A percentile compares a stretch with the other conserved stretches of the same genome.
phyloP scores from a whole-genome alignment of 164 flowering plant genomes.

The Umbilicus rupestris region DNA sequence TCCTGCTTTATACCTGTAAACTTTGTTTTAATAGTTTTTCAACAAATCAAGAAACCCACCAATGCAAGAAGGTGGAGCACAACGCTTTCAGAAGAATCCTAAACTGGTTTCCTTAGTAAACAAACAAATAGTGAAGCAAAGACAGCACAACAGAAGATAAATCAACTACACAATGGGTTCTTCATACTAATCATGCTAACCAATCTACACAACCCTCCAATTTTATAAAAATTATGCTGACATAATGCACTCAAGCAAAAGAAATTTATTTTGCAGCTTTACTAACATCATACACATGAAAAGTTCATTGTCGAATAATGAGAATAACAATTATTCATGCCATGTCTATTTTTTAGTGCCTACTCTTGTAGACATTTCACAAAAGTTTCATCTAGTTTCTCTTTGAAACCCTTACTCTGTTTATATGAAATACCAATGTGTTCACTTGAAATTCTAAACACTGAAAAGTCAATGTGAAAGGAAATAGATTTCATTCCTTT shows the following conservation, averaged over 20 bases:
- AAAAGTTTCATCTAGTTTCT: background rate
- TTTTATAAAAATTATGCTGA: background rate
- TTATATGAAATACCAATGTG: background rate
- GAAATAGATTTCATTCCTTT: background rate
- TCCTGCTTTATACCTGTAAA: constrained; percentile 72
- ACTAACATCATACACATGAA: background rate
- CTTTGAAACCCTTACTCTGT: background rate
- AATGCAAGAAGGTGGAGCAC: background rate
- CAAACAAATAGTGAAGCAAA: background rate
- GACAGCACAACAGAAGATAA: background rate
- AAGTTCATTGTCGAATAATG: background rate
- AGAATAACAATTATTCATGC: background rate
- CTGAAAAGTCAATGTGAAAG: background rate
- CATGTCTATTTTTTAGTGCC: background rate
- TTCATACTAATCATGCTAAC: background rate
- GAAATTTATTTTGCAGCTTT: background rate
- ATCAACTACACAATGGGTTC: background rate
- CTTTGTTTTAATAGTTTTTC: background rate
- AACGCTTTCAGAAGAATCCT: background rate
- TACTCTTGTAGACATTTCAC: background rate
- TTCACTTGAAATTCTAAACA: background rate
- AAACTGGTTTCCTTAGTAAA: background rate
- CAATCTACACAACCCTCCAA: background rate
- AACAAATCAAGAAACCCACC: background rate
- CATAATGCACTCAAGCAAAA: background rate